Evolutionary conservation across 345 rosid species (phyloP), one percentile per base, ranked within the genome.

Genomic region (Murraya paniculata): DNA sequence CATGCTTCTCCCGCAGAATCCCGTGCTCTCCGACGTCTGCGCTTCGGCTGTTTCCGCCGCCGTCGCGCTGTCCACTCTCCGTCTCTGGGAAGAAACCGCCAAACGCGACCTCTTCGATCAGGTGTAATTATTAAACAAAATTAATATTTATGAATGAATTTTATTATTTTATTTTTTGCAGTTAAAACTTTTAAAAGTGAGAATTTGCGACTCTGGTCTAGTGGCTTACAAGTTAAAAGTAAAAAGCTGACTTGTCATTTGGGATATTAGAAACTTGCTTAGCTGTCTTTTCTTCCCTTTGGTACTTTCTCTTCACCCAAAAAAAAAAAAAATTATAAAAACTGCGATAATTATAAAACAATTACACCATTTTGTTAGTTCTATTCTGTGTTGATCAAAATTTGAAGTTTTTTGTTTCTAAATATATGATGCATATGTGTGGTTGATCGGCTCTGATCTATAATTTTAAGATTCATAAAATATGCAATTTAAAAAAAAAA

Each of bases 1-100:
- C 10, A 75, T 82, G 80, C 80, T 82, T 85, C 83, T 90, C 25
- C 91, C 87, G 38, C 83, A 61, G 41, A 78, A 87, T 35, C 88
- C 93, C 22, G 68, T 90, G 1, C 64, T 87, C n/a, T 88, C 92
- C 53, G 96, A 94, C 69, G 41, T 85, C 24, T 81, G 73, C 75
- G 95, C 98, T 5, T 11, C 83, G n/a, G 86, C 81, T 11, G 31
- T 91, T 68, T 11, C 85, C 58, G 64, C 81, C 28, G 10, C 53
- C 25, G 62, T 94, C 41, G 92, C 95, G 21, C 81, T 88, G 71
- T 83, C 87, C 0, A 25, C 84, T 33, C 91, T 87, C n/a, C 87
- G 85, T 22, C 48, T 88, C 59, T 91, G 91, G 90, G 85, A 86
- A 80, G 93, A 88, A 79, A 91, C 91, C 60, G 92, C 92, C 22